Conservation (phyloP, 1,284 basidiomycete species). For the Limonomyces culmigenus region DNA sequence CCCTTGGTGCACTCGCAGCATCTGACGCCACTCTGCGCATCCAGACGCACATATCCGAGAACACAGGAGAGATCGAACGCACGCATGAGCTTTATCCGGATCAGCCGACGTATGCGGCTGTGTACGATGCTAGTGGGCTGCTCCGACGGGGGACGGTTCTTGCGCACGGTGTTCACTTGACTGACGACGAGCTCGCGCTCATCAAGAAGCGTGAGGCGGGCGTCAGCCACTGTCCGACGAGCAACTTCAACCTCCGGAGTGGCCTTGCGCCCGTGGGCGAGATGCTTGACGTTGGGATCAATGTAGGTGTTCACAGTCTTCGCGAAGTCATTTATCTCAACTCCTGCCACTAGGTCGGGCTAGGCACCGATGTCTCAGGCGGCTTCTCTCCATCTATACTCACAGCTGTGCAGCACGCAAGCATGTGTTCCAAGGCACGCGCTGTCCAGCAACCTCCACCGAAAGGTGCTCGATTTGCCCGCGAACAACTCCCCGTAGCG, state of each 20-base stretch:
- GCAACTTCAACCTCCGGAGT: constrained; percentile 81
- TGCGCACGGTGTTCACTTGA: constrained; percentile 80
- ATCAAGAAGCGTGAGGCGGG: constrained; percentile 57
- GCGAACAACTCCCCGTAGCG: constrained; percentile 52
- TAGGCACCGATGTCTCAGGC: constrained; percentile 89
- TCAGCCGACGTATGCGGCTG: constrained; percentile 45
- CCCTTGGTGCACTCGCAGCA: constrained; percentile 44
- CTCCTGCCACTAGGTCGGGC: constrained; percentile 60
- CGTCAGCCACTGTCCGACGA: constrained; percentile 85
- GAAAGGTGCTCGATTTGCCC: constrained; percentile 25
- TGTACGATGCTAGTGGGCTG: constrained; percentile 74
- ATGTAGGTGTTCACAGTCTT: no score
- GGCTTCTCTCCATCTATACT: constrained; percentile 78
- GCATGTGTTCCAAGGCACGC: constrained; percentile 67
- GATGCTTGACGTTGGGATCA: constrained; percentile 73
- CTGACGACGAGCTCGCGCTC: constrained; percentile 55
- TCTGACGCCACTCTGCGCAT: constrained; percentile 49
- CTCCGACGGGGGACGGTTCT: constrained; percentile 72
- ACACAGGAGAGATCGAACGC: constrained; percentile 55
- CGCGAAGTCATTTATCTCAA: not conserved
- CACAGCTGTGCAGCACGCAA: constrained; percentile 68
- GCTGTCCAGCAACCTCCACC: constrained; percentile 13
- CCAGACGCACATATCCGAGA: constrained; percentile 92
- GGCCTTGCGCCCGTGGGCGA: constrained; percentile 69
- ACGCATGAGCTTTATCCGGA: constrained; percentile 53